Percentiles rank a stretch among this genome's conserved stretches.
These are phyloP conservation scores for Boletus sensibilis DNA, from an alignment of 768 basidiomycete genomes.

Conservation along the genomic window DNA sequence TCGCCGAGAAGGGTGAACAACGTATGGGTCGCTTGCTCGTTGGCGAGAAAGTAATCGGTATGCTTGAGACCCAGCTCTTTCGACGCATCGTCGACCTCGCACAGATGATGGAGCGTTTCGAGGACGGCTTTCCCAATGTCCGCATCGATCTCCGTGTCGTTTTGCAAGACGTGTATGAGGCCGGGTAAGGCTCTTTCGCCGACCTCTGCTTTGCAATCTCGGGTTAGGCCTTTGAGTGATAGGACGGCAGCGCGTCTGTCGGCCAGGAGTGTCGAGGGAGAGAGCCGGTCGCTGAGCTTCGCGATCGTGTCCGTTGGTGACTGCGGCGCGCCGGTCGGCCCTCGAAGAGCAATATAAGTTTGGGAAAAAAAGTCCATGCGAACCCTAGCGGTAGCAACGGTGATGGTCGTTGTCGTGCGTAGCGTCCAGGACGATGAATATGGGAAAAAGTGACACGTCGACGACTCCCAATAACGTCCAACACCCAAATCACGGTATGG, in stretches of 20 bases:
- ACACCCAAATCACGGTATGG: not conserved
- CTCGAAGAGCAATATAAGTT: conserved; percentile 82
- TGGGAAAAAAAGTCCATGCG: conserved; percentile 83
- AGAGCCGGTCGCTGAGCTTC: conserved; percentile 84
- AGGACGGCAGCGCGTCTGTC: conserved; percentile 94
- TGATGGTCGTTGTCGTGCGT: not conserved
- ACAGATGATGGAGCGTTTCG: conserved; percentile 84
- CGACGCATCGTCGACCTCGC: conserved; percentile 66
- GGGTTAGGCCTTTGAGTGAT: conserved; percentile 85
- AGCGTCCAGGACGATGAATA: not conserved
- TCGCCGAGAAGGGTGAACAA: conserved; percentile 76
- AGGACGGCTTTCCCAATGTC: conserved; percentile 92
- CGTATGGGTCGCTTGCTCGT: conserved; percentile 68
- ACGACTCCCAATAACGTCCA: not conserved
- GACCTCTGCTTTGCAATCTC: conserved; percentile 90
- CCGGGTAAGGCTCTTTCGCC: conserved; percentile 75
- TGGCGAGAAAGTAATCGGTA: conserved; percentile 75
- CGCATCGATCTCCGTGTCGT: conserved; percentile 86
- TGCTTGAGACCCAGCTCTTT: conserved; percentile 78
- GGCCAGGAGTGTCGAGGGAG: conserved; percentile 84
- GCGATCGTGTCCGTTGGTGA: conserved; percentile 83
- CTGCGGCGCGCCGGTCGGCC: conserved; percentile 80
- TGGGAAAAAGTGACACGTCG: conserved; percentile 3
- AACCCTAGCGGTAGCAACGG: not conserved
- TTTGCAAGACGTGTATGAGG: conserved; percentile 76